Conservation (phyloP, 495 filamentous ascomycete species). For the Podospora bellae-mahoneyi region DNA sequence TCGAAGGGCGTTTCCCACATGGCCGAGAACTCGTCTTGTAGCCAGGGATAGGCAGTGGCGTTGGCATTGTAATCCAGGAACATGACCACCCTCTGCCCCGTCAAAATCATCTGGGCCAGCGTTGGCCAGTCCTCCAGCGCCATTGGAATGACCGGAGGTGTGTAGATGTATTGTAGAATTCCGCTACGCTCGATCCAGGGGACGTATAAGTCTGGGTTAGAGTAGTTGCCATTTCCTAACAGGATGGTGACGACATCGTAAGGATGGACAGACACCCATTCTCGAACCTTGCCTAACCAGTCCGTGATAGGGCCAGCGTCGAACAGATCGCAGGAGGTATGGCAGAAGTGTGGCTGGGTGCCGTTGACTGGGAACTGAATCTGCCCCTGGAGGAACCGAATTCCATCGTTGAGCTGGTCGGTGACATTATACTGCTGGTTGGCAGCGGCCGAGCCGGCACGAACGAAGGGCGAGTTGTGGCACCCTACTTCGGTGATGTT, state of each 20-base stretch:
- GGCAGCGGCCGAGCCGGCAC: conserved; percentile 63
- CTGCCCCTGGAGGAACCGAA: conserved; percentile 90
- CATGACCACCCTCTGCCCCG: conserved; percentile 50
- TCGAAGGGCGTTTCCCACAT: conserved; percentile 79
- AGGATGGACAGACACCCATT: conserved; percentile 73
- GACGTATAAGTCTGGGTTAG: conserved; percentile 41
- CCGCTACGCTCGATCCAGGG: conserved; percentile 61
- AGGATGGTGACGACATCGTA: conserved; percentile 92
- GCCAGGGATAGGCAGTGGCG: conserved; percentile 69
- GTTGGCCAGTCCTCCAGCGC: conserved; percentile 78
- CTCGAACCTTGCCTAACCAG: conserved; percentile 64
- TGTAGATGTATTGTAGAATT: conserved; percentile 66
- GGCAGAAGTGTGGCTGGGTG: conserved; percentile 60
- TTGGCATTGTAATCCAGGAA: conserved; percentile 79
- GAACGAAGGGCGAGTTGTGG: conserved; percentile 82
- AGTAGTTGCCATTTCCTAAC: conserved; percentile 77
- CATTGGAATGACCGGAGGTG: conserved; percentile 66
- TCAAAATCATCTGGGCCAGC: conserved; percentile 71
- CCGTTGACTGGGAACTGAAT: conserved; percentile 47
- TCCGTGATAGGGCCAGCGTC: conserved; percentile 72
- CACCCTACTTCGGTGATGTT: conserved; percentile 86
- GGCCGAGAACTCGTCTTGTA: conserved; percentile 70
- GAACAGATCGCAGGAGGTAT: conserved; percentile 75
- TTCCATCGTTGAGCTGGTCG: conserved; percentile 77
- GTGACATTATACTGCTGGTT: conserved; percentile 73